Base-by-base conservation (phyloP, 2,329 filamentous ascomycete genomes). In the Macrophomina phaseolina region DNA sequence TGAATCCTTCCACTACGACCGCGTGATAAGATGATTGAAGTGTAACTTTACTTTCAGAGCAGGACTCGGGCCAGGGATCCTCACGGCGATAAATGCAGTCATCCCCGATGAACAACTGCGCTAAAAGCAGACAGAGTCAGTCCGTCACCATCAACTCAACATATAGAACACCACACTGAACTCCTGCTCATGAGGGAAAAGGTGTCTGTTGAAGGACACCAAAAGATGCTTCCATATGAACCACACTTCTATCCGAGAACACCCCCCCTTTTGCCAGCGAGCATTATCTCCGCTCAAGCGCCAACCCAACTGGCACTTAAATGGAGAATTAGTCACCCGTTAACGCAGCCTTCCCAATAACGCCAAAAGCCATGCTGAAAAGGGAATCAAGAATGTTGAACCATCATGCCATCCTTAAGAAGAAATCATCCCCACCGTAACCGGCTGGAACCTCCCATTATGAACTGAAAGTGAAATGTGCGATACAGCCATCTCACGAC, bases 381-480 rank as follows among this genome's bases (percentile, higher is more conserved):
- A 1, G 11, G 30, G 46, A 23, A 11, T 61, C 36, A 61, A 45
- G 5, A 63, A 18, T 30, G 36, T 60, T 18, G 69, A 65, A 23
- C 49, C 56, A 64, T 18, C 45, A 51, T 38, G 30, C 4, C 51
- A 67, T 62, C 58, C 23, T 28, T n/a, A 48, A 5, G 5, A 18
- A 48, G 18, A 48, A n/a, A 48, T 18, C 16, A 38, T 7, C 36
- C 36, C 11, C 36, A 23, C 23, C 23, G 23, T 23, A 38, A 38
- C 36, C 36, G 36, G 36, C 36, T 38, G 36, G 11, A 38, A 14
- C 46, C 46, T 18, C 12, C 16, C 42, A 5, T 14, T n/a, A 5
- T 45, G 14, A 53, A 18, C 18, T 12, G 36, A 53, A 30, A 53
- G 3, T 4, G 32, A 36, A 8, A 12, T 4, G 9, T 12, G 5